phyloP scores from a whole-genome alignment of 2,329 filamentous ascomycete genomes.

The Sporothrix humicola region DNA sequence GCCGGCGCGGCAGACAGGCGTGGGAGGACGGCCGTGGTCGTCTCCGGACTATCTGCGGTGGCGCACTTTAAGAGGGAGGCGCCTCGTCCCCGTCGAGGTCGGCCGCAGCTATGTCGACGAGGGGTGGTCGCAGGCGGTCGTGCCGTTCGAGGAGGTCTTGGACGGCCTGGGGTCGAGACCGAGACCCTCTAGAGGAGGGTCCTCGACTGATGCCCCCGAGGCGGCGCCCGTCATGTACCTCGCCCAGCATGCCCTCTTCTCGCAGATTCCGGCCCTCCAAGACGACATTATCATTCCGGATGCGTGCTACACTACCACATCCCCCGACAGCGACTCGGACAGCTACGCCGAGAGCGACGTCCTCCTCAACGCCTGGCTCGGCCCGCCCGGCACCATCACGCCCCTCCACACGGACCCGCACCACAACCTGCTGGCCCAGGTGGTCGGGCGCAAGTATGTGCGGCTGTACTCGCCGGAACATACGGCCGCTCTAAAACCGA shows the following conservation, averaged over 20 bases:
- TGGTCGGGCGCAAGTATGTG: slow-evolving; percentile 91
- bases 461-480: slow-evolving; percentile 77
- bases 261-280: slow-evolving; percentile 77
- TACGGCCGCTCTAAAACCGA: slow-evolving; percentile 62
- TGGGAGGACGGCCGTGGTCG: slow-evolving; percentile 67
- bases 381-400: slow-evolving; percentile 84
- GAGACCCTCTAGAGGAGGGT: not conserved
- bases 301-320: slow-evolving; percentile 75
- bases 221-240: slow-evolving; percentile 67
- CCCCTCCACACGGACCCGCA: slow-evolving; percentile 94
- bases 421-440: slow-evolving; percentile 88
- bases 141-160: slow-evolving; percentile 76
- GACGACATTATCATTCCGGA: slow-evolving; percentile 82
- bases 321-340: slow-evolving; percentile 50
- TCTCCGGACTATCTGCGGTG: slow-evolving; percentile 75
- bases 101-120: slow-evolving; percentile 87
- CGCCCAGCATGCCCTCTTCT: slow-evolving; percentile 87
- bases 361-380: slow-evolving; percentile 74
- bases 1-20: slow-evolving; percentile 66
- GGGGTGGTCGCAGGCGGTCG: slow-evolving; percentile 81
- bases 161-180: slow-evolving; percentile 38
- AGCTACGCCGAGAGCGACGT: no score
- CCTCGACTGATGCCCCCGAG: not conserved
- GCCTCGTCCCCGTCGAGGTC: slow-evolving; percentile 84
- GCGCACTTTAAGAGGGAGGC: slow-evolving; percentile 74